phyloP scores from a whole-genome alignment of 2,329 filamentous ascomycete genomes.

The Pseudogymnoascus sp. region DNA sequence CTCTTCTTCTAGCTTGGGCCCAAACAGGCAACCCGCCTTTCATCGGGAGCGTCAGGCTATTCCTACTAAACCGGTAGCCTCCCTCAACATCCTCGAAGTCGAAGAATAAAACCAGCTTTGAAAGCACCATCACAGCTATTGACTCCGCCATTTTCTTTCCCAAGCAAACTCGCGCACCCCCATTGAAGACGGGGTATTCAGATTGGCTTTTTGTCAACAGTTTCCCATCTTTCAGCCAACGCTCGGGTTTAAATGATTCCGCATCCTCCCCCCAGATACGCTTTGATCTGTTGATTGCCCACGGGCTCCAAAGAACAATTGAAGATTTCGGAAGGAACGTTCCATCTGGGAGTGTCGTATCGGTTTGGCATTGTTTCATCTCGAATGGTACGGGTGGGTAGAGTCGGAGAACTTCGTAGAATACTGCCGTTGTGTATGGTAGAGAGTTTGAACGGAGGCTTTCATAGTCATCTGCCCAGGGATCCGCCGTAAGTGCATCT shows the following conservation, averaged over 20 bases:
- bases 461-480: constrained; percentile 15
- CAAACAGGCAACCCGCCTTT: constrained; percentile 46
- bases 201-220: constrained; percentile 40
- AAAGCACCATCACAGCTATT: constrained; percentile 50
- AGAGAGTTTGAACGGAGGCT: constrained; percentile 28
- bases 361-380: constrained; percentile 50
- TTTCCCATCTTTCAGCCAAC: constrained; percentile 44
- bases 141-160: constrained; percentile 59
- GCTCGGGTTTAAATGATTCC: constrained; percentile 47
- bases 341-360: constrained; percentile 51
- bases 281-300: constrained; percentile 54
- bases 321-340: constrained; percentile 48
- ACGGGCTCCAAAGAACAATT: constrained; percentile 56
- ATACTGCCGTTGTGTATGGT: constrained; percentile 55
- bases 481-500: constrained; percentile 14
- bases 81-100: constrained; percentile 41
- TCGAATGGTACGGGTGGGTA: constrained; percentile 61
- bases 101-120: constrained; percentile 42
- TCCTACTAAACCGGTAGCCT: constrained; percentile 44
- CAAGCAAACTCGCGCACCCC: constrained; percentile 52
- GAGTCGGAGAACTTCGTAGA: constrained; percentile 55
- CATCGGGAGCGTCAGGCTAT: constrained; percentile 58
- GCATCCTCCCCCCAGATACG: constrained; percentile 51
- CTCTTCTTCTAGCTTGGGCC: not conserved
- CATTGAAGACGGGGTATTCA: constrained; percentile 60